Evolutionary conservation across 148 eudicot genomes (phyloP).

Genomic region (Vaccinium myrtillus): DNA sequence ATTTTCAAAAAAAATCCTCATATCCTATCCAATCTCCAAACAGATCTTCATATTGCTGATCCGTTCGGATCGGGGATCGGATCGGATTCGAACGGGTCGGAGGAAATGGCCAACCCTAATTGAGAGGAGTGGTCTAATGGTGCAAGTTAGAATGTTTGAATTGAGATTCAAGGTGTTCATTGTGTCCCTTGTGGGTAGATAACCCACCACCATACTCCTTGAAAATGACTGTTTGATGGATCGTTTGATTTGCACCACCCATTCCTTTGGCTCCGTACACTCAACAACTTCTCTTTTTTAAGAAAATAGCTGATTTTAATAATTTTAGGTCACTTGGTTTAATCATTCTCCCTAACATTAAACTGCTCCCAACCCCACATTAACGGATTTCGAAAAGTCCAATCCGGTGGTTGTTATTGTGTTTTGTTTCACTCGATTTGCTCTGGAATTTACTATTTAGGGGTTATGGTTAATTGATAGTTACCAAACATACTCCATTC

Average conservation of each 20-base stretch:
- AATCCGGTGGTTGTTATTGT: neutral
- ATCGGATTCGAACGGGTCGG: no score
- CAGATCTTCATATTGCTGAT: no score
- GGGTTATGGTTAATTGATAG: neutral
- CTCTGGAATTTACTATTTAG: neutral
- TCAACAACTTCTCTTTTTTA: neutral
- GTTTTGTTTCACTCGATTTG: neutral
- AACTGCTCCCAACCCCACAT: neutral
- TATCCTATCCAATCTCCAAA: no score
- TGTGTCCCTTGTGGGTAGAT: conserved; percentile 11
- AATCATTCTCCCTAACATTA: neutral
- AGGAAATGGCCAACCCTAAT: no score
- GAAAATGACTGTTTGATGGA: conserved; percentile 9
- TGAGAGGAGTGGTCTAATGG: neutral
- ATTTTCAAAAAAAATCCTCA: no score
- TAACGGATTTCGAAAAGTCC: neutral
- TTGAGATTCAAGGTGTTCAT: neutral
- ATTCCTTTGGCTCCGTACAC: conserved; percentile 8
- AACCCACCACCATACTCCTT: conserved; percentile 10
- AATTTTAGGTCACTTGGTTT: neutral
- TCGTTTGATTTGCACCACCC: conserved; percentile 10
- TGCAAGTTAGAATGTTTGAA: neutral
- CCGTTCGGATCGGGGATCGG: no score
- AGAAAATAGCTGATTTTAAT: neutral
- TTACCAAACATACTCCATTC: no score